Evolutionary conservation across 352 stramenopile species (phyloP).

Genomic region (Pythium brachiatum): DNA sequence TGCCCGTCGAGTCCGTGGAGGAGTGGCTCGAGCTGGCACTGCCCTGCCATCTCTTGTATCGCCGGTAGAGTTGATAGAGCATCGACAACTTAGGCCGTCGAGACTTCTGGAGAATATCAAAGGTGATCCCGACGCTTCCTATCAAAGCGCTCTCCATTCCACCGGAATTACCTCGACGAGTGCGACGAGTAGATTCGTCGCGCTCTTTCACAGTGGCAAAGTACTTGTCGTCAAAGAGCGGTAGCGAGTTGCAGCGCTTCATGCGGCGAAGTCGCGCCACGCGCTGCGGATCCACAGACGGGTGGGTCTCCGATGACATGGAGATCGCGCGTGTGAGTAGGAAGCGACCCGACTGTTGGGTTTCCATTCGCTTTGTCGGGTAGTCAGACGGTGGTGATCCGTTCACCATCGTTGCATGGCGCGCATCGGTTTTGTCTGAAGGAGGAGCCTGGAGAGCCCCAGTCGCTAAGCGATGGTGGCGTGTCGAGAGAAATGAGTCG

Average conservation of each 20-base stretch:
- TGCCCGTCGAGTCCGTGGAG: not conserved
- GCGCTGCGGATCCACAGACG: not conserved
- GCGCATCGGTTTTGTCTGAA: not conserved
- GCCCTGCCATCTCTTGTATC: constrained; percentile 35
- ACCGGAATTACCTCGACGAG: constrained; percentile 1
- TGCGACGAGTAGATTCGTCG: constrained; percentile 19
- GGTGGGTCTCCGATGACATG: not conserved
- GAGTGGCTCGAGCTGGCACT: not conserved
- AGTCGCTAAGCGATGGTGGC: not conserved
- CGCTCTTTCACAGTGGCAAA: constrained; percentile 33
- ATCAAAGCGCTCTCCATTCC: constrained; percentile 34
- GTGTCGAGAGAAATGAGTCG: not conserved
- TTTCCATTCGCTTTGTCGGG: constrained; percentile 7
- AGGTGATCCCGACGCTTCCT: constrained; percentile 36
- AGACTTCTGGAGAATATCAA: constrained; percentile 54
- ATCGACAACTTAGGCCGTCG: constrained; percentile 44
- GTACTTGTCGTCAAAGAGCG: constrained; percentile 39
- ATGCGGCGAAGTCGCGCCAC: constrained; percentile 26
- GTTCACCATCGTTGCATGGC: not conserved
- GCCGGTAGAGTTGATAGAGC: constrained; percentile 41
- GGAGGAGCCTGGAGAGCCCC: not conserved
- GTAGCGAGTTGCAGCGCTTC: constrained; percentile 45
- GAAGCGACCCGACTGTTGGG: constrained; percentile 14
- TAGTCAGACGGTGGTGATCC: constrained; percentile 1
- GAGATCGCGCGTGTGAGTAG: constrained; percentile 12